A percentile compares a stretch with the other conserved stretches of the same genome.
phyloP scores from a whole-genome alignment of 495 filamentous ascomycete genomes.

The Apodospora peruviana region DNA sequence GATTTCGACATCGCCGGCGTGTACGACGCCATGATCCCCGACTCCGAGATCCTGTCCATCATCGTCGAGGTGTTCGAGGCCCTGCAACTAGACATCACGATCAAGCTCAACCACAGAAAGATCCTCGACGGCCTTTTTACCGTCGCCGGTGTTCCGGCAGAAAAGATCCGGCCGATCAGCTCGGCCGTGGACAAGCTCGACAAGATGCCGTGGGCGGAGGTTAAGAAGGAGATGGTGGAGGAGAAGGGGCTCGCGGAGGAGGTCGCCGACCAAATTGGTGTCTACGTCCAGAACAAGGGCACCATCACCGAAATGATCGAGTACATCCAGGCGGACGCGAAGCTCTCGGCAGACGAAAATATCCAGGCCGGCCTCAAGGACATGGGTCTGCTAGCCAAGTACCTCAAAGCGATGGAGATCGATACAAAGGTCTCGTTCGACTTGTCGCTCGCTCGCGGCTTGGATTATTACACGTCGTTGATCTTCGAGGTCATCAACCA shows the following conservation, averaged over 20 bases:
- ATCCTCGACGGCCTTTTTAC: conserved; percentile 90
- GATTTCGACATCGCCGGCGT: conserved; percentile 93
- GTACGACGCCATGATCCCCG: conserved; percentile 91
- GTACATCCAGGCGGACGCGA: conserved; percentile 55
- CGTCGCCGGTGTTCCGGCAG: conserved; percentile 79
- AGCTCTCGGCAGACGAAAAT: conserved; percentile 58
- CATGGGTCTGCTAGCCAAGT: conserved; percentile 74
- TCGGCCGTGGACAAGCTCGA: conserved; percentile 95
- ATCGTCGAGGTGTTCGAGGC: conserved; percentile 78
- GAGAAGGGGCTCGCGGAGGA: conserved; percentile 75
- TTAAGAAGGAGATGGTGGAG: conserved; percentile 86
- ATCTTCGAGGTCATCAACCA: conserved; percentile 78
- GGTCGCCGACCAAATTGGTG: conserved; percentile 80
- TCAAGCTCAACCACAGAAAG: conserved; percentile 95
- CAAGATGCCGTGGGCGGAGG: conserved; percentile 86
- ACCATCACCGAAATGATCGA: conserved; percentile 59
- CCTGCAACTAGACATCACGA: conserved; percentile 66
- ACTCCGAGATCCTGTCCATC: conserved; percentile 87
- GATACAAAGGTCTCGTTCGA: conserved; percentile 73
- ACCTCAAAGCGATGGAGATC: conserved; percentile 70
- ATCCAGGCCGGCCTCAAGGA: conserved; percentile 76
- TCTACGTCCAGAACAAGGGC: conserved; percentile 68
- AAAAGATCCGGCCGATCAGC: conserved; percentile 81
- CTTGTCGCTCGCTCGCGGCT: conserved; percentile 73
- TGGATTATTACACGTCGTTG: conserved; percentile 92